Percentiles rank a stretch among this genome's conserved stretches.
These are phyloP conservation scores for Cynanchum wilfordii DNA, from an alignment of 257 asterid genomes.

Conservation along the genomic window DNA sequence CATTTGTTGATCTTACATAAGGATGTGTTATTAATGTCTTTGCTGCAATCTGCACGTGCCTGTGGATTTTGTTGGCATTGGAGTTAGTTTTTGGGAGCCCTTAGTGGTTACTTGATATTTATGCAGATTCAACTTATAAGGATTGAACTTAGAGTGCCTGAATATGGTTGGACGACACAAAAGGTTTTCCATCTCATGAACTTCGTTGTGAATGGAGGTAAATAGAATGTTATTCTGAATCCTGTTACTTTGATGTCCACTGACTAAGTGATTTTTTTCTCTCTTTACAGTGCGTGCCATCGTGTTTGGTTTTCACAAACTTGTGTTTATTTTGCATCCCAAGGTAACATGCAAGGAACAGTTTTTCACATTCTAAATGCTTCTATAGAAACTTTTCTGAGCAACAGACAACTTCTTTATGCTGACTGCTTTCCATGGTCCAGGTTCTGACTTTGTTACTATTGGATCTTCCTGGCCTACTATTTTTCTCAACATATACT, in stretches of 20 bases:
- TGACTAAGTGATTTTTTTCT: slow-evolving; percentile 8
- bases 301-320: slow-evolving; percentile 74
- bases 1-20: background rate
- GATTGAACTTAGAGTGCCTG: slow-evolving; percentile 87
- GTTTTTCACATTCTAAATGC: background rate
- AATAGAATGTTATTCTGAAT: slow-evolving; percentile 19
- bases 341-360: slow-evolving; percentile 35
- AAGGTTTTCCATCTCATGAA: slow-evolving; percentile 99
- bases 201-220: slow-evolving; percentile 96
- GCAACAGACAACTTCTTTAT: background rate
- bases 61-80: slow-evolving; percentile 2
- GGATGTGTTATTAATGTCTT: background rate
- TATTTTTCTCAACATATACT: slow-evolving; percentile 85
- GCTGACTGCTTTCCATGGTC: slow-evolving; percentile 1
- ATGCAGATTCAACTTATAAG: slow-evolving; percentile 90
- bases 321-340: slow-evolving; percentile 74
- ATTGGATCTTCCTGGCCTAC: slow-evolving; percentile 87
- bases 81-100: background rate
- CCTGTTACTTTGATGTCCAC: slow-evolving; percentile 3
- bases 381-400: background rate
- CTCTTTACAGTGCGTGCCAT: slow-evolving; percentile 73
- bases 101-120: background rate
- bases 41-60: background rate
- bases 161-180: slow-evolving; percentile 97
- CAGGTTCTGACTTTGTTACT: slow-evolving; percentile 62